Base-by-base conservation (phyloP, 768 basidiomycete species). In the Leccinum obscurum region DNA sequence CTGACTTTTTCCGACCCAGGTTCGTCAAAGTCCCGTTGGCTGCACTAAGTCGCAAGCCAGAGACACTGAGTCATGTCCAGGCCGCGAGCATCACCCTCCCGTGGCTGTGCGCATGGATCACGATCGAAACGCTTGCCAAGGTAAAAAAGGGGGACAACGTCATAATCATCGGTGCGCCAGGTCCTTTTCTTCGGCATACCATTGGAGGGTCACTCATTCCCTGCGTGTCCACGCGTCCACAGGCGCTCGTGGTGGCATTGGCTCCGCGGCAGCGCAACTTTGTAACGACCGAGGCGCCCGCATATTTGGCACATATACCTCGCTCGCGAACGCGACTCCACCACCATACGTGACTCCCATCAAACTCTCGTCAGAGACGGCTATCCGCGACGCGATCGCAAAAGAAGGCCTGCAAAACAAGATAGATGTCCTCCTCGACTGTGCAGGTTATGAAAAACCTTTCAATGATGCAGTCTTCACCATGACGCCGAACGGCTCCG, bases 91-190 rank as follows among this genome's bases (percentile, higher is more conserved):
- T 75, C 67, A 71, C 73, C 0, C 74, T 75, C 6, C 67, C 67
- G 0, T 76, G 75, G 73, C 64, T 75, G 26, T 75, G 73, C 55
- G 75, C 75, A 7, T 75, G 75, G 75, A 76, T 76, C 64, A 74
- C 73, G 1, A 72, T 75, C 13, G 62, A 76, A 10, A 75, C 65
- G 15, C 75, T 76, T 14, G 73, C 73, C 20, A 61, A 68, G 9
- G 67, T 76, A 53, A 75, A 72, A 51, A 13, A 64, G 20, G 75
- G 70, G 13, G 73, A 75, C 30, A 75, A 73, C 44, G 72, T 76
- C 5, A 37, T 75, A 51, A 76, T 75, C 58, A 68, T 75, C 26
- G 73, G 73, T 71, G 24, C 11, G 65, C 34, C 8, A 4, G 1
- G 13, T 32, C 17, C 52, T 15, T 6, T 26, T 13, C 44, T 24